Conservation (phyloP, 129 eudicot genomes). For the Saposhnikovia divaricata region DNA sequence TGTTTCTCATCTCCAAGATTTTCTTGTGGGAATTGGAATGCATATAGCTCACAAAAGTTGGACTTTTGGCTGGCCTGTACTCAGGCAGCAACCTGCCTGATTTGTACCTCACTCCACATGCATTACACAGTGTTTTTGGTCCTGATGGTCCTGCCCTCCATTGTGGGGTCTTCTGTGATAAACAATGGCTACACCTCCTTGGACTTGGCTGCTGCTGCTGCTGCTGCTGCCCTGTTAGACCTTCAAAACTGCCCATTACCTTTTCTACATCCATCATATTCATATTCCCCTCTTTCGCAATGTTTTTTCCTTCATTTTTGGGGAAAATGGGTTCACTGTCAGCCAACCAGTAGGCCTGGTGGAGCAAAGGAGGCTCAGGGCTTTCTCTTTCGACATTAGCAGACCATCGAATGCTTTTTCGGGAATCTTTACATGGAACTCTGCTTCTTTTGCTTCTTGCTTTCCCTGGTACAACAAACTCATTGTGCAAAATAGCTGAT, state of each 20-base stretch:
- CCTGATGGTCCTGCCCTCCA: constrained; percentile 59
- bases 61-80: constrained; percentile 61
- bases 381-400: background rate
- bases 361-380: constrained; percentile 29
- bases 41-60: constrained; percentile 45
- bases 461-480: constrained; percentile 35
- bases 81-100: constrained; percentile 67
- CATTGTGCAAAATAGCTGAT: constrained; percentile 8
- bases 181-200: constrained; percentile 57
- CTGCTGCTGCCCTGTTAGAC: constrained; percentile 10
- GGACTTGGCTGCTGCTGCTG: constrained; percentile 29
- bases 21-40: constrained; percentile 66
- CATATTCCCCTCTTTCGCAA: background rate
- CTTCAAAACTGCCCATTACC: constrained; percentile 17
- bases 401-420: constrained; percentile 18
- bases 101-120: constrained; percentile 74
- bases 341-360: constrained; percentile 40
- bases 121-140: constrained; percentile 65
- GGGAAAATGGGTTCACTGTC: constrained; percentile 36
- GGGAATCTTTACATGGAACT: background rate
- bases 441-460: constrained; percentile 34
- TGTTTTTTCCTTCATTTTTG: constrained; percentile 12
- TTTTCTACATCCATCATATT: background rate
- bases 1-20: constrained; percentile 47
- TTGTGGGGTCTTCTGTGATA: constrained; percentile 48